Evolutionary conservation across 305 asterid genomes (phyloP).

Genomic region (Plantago rigida): DNA sequence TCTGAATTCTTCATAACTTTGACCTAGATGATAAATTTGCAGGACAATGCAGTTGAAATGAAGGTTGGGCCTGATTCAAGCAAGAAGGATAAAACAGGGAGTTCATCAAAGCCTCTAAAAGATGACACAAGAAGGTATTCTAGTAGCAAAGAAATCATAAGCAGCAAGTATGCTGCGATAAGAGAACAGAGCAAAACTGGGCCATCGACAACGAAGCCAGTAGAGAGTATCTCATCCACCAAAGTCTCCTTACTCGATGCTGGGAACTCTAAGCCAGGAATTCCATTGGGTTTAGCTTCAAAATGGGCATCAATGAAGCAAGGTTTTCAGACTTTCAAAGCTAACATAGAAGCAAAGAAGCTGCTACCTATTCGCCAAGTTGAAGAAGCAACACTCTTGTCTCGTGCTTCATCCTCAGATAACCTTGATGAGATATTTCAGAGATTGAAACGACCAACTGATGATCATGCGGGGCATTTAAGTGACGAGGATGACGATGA

Average conservation of each 20-base stretch:
- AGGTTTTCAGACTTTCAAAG: slow-evolving; percentile 61
- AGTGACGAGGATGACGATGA: slow-evolving; percentile 40
- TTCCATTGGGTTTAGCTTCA: slow-evolving; percentile 58
- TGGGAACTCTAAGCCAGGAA: slow-evolving; percentile 32
- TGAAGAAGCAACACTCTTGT: slow-evolving; percentile 38
- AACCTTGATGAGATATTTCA: slow-evolving; percentile 82
- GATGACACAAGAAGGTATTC: slow-evolving; percentile 44
- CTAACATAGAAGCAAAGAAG: slow-evolving; percentile 66
- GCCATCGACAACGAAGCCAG: slow-evolving; percentile 34
- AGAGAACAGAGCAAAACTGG: slow-evolving; percentile 57
- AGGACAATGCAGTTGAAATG: slow-evolving; percentile 54
- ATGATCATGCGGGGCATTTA: slow-evolving; percentile 27
- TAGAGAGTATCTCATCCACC: slow-evolving; percentile 49
- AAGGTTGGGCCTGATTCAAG: slow-evolving; percentile 34
- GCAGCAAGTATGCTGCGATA: slow-evolving; percentile 65
- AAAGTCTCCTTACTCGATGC: slow-evolving; percentile 66
- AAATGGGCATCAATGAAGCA: slow-evolving; percentile 93
- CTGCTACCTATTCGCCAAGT: slow-evolving; percentile 57
- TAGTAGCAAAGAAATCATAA: slow-evolving; percentile 67
- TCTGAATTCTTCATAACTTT: slow-evolving; percentile 1
- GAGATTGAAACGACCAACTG: slow-evolving; percentile 55
- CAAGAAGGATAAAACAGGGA: slow-evolving; percentile 50
- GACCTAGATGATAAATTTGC: slow-evolving; percentile 20
- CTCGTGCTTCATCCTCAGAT: slow-evolving; percentile 54
- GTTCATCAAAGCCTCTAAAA: slow-evolving; percentile 58